Evolutionary conservation across 805 yeast genomes (phyloP).

Genomic region (Ogataea paraovalis): DNA sequence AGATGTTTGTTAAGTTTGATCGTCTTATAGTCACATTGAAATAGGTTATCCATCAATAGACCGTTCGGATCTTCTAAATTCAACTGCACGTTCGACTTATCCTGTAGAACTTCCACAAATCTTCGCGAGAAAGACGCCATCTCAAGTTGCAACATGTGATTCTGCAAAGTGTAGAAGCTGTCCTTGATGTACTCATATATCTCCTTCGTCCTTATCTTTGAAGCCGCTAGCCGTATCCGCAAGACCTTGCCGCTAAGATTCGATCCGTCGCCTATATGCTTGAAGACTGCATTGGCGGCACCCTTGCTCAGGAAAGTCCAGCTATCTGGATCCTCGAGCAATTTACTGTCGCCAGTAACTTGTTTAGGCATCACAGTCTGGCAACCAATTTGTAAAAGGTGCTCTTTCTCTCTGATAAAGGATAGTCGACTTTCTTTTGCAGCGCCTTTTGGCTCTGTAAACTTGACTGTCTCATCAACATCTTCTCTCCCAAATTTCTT

Average conservation of each 20-base stretch:
- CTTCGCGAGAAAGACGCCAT: slow-evolving; percentile 6
- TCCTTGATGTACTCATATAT: slow-evolving; percentile 37
- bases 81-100: slow-evolving; percentile 2
- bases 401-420: too few relatives aligned
- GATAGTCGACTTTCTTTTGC: too few relatives aligned
- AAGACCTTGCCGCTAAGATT: slow-evolving; percentile 35
- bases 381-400: too few relatives aligned
- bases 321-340: slow-evolving; percentile 18
- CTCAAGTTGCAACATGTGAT: slow-evolving; percentile 17
- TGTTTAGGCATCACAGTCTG: too few relatives aligned
- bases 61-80: slow-evolving; percentile 20
- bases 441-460: too few relatives aligned
- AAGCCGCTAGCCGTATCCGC: slow-evolving; percentile 33
- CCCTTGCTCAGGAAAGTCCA: slow-evolving; percentile 47
- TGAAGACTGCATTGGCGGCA: slow-evolving; percentile 45
- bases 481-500: too few relatives aligned
- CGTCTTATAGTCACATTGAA: slow-evolving; percentile 3
- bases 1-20: slow-evolving; percentile 26
- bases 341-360: too few relatives aligned
- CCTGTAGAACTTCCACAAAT: slow-evolving; percentile 1
- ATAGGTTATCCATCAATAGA: slow-evolving; percentile 26
- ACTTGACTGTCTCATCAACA: too few relatives aligned
- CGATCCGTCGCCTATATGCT: slow-evolving; percentile 34
- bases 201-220: slow-evolving; percentile 37
- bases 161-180: slow-evolving; percentile 10